Conservation (phyloP, 108 stramenopile species). For the Conticribra guillardii region DNA sequence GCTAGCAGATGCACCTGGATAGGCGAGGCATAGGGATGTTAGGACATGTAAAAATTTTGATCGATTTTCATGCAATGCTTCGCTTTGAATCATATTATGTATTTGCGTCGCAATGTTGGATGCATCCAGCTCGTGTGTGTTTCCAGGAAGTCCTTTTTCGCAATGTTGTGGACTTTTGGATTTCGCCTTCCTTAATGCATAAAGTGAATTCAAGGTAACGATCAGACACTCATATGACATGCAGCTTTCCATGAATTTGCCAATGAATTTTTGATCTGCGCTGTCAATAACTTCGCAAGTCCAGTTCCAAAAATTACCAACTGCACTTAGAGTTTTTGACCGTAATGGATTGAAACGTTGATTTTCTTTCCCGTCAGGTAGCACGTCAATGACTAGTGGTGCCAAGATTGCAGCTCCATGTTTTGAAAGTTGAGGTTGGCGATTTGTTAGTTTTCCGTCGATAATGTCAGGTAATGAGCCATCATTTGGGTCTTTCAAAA, state of each 20-base stretch:
- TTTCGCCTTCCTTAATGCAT: constrained; percentile 34
- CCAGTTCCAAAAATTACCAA: constrained; percentile 40
- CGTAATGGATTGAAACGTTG: constrained; percentile 59
- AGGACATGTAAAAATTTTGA: constrained; percentile 25
- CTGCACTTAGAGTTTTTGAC: constrained; percentile 31
- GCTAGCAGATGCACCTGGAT: constrained; percentile 35
- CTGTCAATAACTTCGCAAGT: constrained; percentile 26
- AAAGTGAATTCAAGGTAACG: constrained; percentile 30
- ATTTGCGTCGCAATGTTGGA: constrained; percentile 30
- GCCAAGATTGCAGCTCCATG: constrained; percentile 65
- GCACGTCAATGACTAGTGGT: constrained; percentile 66
- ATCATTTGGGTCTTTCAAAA: constrained; percentile 22
- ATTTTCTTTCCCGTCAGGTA: constrained; percentile 53
- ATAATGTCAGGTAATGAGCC: constrained; percentile 1
- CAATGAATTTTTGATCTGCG: neutral
- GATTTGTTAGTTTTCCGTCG: neutral
- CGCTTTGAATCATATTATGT: constrained; percentile 27
- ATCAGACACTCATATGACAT: constrained; percentile 31
- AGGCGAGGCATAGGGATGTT: constrained; percentile 31
- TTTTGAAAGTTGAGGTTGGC: constrained; percentile 34
- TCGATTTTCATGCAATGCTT: constrained; percentile 9
- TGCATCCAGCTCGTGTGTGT: constrained; percentile 37
- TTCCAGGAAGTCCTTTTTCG: constrained; percentile 1
- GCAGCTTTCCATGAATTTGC: neutral
- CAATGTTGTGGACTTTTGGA: neutral